phyloP scores from a whole-genome alignment of 768 basidiomycete genomes.

The Suillus lakei region DNA sequence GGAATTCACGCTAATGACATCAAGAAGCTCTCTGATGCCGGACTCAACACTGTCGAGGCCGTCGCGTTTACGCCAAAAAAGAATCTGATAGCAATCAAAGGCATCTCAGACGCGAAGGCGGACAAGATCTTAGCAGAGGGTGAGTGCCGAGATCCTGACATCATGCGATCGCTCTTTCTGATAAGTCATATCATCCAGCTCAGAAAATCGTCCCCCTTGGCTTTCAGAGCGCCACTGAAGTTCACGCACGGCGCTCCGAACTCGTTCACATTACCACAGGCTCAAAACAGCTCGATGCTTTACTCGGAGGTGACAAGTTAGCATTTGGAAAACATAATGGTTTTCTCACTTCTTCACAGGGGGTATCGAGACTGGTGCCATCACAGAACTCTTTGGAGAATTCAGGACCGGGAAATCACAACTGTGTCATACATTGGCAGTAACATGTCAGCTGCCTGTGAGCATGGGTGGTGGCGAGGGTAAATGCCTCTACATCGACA shows the following conservation, averaged over 20 bases:
- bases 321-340: not conserved
- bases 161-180: constrained; percentile 15
- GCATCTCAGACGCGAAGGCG: constrained; percentile 95
- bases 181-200: constrained; percentile 50
- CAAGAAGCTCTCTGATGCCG: constrained; percentile 93
- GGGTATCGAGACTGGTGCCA: constrained; percentile 97
- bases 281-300: constrained; percentile 92
- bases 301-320: constrained; percentile 75
- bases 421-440: constrained; percentile 96
- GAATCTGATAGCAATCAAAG: constrained; percentile 86
- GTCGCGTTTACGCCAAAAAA: constrained; percentile 99
- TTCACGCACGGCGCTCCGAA: constrained; percentile 93
- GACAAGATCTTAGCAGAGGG: constrained; percentile 96
- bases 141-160: constrained; percentile 36
- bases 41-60: constrained; percentile 91
- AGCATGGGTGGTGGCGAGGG: constrained; percentile 99
- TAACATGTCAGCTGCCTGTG: constrained; percentile 96
- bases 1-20: constrained; percentile 91
- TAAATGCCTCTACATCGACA: constrained; percentile 98
- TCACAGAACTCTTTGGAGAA: constrained; percentile 98
- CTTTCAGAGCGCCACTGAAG: constrained; percentile 97
- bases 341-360: constrained; percentile 48
- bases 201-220: constrained; percentile 96
- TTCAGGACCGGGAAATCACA: constrained; percentile 99
- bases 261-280: constrained; percentile 97